Evolutionary conservation across 1,284 basidiomycete species (phyloP).

Genomic region (Ceraceosorus guamensis): DNA sequence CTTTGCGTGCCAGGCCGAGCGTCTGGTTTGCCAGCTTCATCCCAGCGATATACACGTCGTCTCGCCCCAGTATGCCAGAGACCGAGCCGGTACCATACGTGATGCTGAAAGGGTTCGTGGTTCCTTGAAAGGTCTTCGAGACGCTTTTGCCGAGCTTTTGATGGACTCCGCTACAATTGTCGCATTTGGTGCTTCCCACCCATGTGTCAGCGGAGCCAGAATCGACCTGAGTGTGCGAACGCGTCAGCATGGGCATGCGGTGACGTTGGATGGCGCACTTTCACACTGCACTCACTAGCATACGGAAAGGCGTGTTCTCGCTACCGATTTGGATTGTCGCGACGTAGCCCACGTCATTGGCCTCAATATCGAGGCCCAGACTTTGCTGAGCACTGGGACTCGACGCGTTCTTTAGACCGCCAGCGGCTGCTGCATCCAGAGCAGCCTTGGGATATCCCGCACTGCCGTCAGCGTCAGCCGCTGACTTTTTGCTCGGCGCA

Average conservation of each 20-base stretch:
- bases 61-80: conserved; percentile 60
- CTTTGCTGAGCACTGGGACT: conserved; percentile 56
- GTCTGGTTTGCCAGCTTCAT: conserved; percentile 59
- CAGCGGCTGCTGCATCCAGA: conserved; percentile 14
- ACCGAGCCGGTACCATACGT: conserved; percentile 68
- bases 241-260: no score
- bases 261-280: no score
- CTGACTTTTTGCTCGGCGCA: no score
- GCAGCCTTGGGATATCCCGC: conserved; percentile 14
- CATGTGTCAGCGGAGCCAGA: conserved; percentile 79
- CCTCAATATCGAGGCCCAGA: conserved; percentile 67
- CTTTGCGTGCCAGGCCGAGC: conserved; percentile 64
- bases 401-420: conserved; percentile 21
- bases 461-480: neutral
- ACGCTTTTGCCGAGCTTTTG: conserved; percentile 60
- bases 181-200: conserved; percentile 47
- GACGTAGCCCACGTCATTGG: conserved; percentile 59
- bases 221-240: no score
- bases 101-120: conserved; percentile 59
- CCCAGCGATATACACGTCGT: conserved; percentile 64
- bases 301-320: conserved; percentile 62
- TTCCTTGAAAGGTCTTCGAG: conserved; percentile 63
- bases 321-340: conserved; percentile 70
- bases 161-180: conserved; percentile 51
- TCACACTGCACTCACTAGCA: no score